Conservation (phyloP, 208 protist species). For the Wallacemonas sp. region DNA sequence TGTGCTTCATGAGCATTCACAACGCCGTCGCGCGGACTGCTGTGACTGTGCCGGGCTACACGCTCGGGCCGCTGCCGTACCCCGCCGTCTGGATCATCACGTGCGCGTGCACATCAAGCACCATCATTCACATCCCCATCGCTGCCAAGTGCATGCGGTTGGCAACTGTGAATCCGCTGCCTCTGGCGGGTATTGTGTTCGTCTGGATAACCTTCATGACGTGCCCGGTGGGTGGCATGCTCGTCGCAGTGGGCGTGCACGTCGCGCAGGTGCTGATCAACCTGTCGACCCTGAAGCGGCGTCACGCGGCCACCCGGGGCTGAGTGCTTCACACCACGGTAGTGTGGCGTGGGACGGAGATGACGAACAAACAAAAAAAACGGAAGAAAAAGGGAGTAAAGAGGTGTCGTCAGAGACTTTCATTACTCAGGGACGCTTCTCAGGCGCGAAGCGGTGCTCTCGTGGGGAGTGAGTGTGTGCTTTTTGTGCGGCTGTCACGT, state of each 20-base stretch:
- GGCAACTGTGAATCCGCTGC: conserved; percentile 13
- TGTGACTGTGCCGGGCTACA: conserved; percentile 40
- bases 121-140: conserved; percentile 81
- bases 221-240: conserved; percentile 45
- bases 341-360: too few species aligned
- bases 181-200: conserved; percentile 61
- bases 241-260: conserved; percentile 54
- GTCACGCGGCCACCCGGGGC: too few species aligned
- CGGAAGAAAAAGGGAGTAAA: conserved; percentile 10
- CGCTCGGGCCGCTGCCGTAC: conserved; percentile 71
- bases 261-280: conserved; percentile 62
- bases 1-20: conserved; percentile 50
- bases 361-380: neutral
- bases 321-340: too few species aligned
- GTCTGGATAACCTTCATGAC: conserved; percentile 56
- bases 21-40: conserved; percentile 16
- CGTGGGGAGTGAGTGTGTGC: too few species aligned
- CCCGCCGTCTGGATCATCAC: conserved; percentile 83
- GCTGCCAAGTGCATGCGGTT: conserved; percentile 58
- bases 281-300: conserved; percentile 29
- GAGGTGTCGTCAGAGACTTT: too few species aligned
- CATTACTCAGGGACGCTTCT: too few species aligned
- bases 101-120: conserved; percentile 62
- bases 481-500: too few species aligned
- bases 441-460: too few species aligned